A percentile compares a stretch with the other conserved stretches of the same genome.
phyloP scores from a whole-genome alignment of 108 stramenopile genomes.

The Epithemia pelagica region DNA sequence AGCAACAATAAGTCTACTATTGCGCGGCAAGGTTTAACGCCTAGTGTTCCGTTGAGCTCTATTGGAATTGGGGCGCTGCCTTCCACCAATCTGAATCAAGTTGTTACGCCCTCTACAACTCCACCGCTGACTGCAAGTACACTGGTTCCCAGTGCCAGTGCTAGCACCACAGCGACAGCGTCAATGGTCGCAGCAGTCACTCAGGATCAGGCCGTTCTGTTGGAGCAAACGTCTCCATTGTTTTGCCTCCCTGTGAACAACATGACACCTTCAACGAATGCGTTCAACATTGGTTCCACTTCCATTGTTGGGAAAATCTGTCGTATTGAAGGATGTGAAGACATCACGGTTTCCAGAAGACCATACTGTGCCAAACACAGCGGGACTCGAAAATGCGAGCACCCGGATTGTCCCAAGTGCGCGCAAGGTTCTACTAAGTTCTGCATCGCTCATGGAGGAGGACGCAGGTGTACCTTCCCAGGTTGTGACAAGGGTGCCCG shows the following conservation, averaged over 20 bases:
- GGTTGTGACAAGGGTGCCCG: slow-evolving; percentile 92
- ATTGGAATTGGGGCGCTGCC: neutral
- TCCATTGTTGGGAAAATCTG: slow-evolving; percentile 23
- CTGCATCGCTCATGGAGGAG: slow-evolving; percentile 98
- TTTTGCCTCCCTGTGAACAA: neutral
- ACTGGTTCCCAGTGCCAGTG: neutral
- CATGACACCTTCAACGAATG: neutral
- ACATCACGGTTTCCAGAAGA: slow-evolving; percentile 44
- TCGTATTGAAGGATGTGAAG: slow-evolving; percentile 76
- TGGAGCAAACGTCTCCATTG: neutral
- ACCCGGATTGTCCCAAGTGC: slow-evolving; percentile 70
- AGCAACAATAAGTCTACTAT: neutral
- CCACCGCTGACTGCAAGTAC: neutral
- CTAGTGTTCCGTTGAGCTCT: neutral
- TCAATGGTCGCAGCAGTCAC: too few species aligned
- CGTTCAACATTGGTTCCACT: neutral
- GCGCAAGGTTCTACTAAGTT: slow-evolving; percentile 91
- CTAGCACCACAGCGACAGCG: too few species aligned
- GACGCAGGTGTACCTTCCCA: slow-evolving; percentile 86
- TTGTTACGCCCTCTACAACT: neutral
- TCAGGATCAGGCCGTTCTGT: too few species aligned
- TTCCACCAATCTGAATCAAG: neutral
- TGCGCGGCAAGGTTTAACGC: neutral
- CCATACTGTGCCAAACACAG: slow-evolving; percentile 75
- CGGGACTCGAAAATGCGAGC: slow-evolving; percentile 81